Conservation (phyloP, 768 basidiomycete genomes). For the Macrolepiota fuliginosa region DNA sequence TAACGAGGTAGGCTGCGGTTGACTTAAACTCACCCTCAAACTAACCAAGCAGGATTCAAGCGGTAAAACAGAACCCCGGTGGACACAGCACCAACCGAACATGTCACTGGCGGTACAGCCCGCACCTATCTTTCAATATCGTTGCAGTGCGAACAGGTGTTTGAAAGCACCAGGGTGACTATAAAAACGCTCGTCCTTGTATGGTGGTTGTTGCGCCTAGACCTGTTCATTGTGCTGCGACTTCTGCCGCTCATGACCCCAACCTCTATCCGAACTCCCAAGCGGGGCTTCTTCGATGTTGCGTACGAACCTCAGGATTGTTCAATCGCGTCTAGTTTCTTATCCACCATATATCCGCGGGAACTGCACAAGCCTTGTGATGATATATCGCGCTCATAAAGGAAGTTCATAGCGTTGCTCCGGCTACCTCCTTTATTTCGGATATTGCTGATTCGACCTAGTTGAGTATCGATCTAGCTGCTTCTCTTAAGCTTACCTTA, state of each 20-base stretch:
- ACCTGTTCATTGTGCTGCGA: too few relatives aligned
- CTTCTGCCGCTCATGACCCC: not conserved
- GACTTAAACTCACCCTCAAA: too few relatives aligned
- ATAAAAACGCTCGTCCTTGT: not conserved
- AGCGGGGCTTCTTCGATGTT: conserved; percentile 34
- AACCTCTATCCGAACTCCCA: conserved; percentile 19
- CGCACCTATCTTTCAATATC: not conserved
- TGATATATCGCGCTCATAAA: conserved; percentile 17
- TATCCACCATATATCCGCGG: not conserved
- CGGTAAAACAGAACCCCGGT: too few relatives aligned
- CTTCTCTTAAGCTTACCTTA: conserved; percentile 32
- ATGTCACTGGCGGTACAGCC: too few relatives aligned
- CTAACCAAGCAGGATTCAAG: too few relatives aligned
- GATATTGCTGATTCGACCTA: conserved; percentile 28
- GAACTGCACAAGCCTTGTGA: not conserved
- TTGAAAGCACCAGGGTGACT: not conserved
- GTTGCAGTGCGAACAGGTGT: not conserved
- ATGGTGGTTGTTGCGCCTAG: not conserved
- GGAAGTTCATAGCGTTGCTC: conserved; percentile 23
- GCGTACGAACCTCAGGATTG: conserved; percentile 24
- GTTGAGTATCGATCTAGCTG: conserved; percentile 27
- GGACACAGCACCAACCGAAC: too few relatives aligned
- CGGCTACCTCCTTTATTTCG: conserved; percentile 19
- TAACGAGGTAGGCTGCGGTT: too few relatives aligned
- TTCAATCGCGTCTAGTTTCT: not conserved